These are phyloP conservation scores for Zygosaccharomyces pseudorouxii DNA, from an alignment of 805 yeast genomes.

Conservation along the genomic window DNA sequence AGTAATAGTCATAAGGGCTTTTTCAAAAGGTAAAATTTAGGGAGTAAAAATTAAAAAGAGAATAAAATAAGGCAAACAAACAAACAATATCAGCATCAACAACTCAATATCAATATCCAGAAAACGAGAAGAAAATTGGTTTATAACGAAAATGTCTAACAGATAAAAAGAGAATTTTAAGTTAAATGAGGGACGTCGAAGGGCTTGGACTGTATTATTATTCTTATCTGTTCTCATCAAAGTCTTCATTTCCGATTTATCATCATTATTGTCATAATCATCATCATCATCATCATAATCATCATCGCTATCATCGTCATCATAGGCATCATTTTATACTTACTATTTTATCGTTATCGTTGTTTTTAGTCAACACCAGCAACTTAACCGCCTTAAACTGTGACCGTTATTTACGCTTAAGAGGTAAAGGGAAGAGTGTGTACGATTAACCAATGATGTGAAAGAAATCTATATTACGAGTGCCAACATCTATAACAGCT, in stretches of 20 bases:
- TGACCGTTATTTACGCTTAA: too few species aligned
- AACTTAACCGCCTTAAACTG: too few species aligned
- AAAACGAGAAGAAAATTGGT: background rate
- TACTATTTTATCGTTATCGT: background rate
- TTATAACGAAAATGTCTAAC: too few species aligned
- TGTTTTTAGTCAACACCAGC: background rate
- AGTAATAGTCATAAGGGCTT: constrained; percentile 37
- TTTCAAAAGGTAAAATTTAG: constrained; percentile 25
- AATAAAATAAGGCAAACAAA: too few species aligned
- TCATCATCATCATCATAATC: background rate
- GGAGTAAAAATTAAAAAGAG: background rate
- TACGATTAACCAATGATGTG: too few species aligned
- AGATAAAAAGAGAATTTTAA: background rate
- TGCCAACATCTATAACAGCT: background rate
- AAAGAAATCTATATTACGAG: too few species aligned
- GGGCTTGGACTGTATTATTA: background rate
- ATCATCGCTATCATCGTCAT: background rate
- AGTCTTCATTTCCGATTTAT: background rate
- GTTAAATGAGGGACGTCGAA: background rate
- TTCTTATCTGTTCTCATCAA: background rate
- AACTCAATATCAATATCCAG: background rate
- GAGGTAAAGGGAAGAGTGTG: background rate
- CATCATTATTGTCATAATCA: background rate
- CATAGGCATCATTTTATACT: background rate
- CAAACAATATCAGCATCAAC: too few species aligned